Percentiles rank a stretch among this genome's conserved stretches.
Conservation (phyloP, 2,329 filamentous ascomycete species). For the Exophiala viscosa region DNA sequence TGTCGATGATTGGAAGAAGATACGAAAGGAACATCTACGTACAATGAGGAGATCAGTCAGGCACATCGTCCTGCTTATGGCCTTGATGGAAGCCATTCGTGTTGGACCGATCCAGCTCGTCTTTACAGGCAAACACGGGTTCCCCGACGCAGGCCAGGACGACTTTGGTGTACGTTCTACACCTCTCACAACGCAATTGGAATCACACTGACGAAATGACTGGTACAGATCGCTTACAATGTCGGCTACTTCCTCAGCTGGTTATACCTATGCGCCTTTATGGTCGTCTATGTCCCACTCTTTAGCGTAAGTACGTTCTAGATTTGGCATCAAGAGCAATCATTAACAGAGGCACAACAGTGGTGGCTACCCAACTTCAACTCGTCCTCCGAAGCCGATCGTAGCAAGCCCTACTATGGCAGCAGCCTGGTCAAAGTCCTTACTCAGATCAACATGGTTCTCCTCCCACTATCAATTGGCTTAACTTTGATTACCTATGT, state of each 20-base stretch:
- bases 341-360: constrained; percentile 10
- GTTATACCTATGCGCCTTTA: constrained; percentile 27
- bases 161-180: constrained; percentile 24
- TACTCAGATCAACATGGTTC: constrained; percentile 24
- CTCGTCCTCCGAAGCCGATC: constrained; percentile 3
- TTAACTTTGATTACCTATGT: constrained; percentile 18
- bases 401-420: constrained; percentile 5
- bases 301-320: constrained; percentile 21
- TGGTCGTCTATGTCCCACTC: constrained; percentile 23
- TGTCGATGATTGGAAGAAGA: constrained; percentile 25
- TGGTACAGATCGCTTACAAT: constrained; percentile 24
- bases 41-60: constrained; percentile 27
- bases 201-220: not conserved
- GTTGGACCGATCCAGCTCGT: constrained; percentile 25
- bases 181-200: not conserved
- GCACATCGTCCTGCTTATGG: constrained; percentile 25
- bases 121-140: constrained; percentile 24
- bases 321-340: not conserved
- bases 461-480: constrained; percentile 23
- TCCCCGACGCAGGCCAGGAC: constrained; percentile 18
- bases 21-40: constrained; percentile 23
- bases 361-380: constrained; percentile 26
- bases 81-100: constrained; percentile 25
- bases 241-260: constrained; percentile 27
- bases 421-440: constrained; percentile 18